Conservation (phyloP, 768 basidiomycete species). For the Rhizopogon roseolus region DNA sequence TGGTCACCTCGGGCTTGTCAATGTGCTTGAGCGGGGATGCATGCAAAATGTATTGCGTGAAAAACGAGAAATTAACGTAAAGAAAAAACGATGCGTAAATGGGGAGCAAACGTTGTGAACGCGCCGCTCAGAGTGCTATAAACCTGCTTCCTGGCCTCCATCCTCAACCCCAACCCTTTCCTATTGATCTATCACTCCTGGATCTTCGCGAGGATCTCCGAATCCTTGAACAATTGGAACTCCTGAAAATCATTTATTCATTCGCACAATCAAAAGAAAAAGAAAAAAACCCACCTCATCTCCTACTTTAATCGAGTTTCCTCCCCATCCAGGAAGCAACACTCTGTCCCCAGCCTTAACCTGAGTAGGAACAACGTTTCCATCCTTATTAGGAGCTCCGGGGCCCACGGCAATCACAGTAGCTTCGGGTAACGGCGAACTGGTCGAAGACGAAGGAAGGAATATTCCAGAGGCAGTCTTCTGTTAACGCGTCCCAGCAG, state of each 20-base stretch:
- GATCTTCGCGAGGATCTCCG: conserved; percentile 95
- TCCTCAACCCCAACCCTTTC: neutral
- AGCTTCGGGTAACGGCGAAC: conserved; percentile 88
- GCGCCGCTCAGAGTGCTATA: neutral
- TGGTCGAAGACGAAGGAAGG: conserved; percentile 87
- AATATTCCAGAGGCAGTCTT: conserved; percentile 98
- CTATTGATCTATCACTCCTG: conserved; percentile 54
- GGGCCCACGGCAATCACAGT: conserved; percentile 96
- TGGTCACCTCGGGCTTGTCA: neutral
- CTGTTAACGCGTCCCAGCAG: conserved; percentile 37
- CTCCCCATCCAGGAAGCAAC: conserved; percentile 94
- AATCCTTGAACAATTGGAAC: conserved; percentile 91
- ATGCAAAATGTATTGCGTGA: conserved; percentile 19
- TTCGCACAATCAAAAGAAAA: neutral
- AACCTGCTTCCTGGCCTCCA: neutral
- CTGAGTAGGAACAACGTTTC: conserved; percentile 61
- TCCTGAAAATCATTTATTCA: conserved; percentile 61
- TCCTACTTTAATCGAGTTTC: conserved; percentile 91
- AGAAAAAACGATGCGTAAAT: conserved; percentile 9
- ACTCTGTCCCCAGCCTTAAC: conserved; percentile 92
- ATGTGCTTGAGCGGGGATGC: conserved; percentile 26
- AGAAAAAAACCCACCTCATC: conserved; percentile 69
- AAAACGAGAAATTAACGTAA: conserved; percentile 15
- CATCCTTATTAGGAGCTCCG: conserved; percentile 88
- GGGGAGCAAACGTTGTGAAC: conserved; percentile 6